Evolutionary conservation across 2,329 filamentous ascomycete genomes (phyloP).

Genomic region (Verticillium nubilum): DNA sequence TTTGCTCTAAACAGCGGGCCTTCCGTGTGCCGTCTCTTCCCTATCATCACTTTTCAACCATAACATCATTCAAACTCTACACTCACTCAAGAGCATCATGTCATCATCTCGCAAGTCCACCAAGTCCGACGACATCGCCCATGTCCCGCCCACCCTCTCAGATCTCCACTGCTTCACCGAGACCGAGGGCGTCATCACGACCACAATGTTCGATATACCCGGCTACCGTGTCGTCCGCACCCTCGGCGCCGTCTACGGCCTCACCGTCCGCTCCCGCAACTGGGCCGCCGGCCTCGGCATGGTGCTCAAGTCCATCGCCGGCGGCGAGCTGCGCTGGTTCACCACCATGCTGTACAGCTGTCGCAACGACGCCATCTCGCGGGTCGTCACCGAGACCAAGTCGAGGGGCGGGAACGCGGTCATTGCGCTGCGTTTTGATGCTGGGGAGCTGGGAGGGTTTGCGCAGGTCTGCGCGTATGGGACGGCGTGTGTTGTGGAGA

Average conservation of each 20-base stretch:
- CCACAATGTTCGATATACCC: slow-evolving; percentile 59
- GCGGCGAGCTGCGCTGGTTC: slow-evolving; percentile 55
- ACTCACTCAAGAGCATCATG: background rate
- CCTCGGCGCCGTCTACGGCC: slow-evolving; percentile 52
- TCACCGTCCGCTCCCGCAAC: slow-evolving; percentile 54
- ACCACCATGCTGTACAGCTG: slow-evolving; percentile 54
- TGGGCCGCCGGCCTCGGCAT: slow-evolving; percentile 50
- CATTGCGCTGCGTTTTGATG: slow-evolving; percentile 54
- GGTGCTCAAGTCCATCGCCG: slow-evolving; percentile 50
- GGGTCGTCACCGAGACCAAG: slow-evolving; percentile 52
- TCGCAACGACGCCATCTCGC: slow-evolving; percentile 52
- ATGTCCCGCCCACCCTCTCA: slow-evolving; percentile 33
- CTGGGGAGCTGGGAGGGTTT: slow-evolving; percentile 47
- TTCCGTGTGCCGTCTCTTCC: too few species aligned
- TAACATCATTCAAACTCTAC: background rate
- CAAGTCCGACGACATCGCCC: slow-evolving; percentile 21
- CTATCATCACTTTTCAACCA: too few species aligned
- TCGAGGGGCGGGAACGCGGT: slow-evolving; percentile 54
- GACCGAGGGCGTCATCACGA: slow-evolving; percentile 55
- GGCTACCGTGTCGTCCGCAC: slow-evolving; percentile 53
- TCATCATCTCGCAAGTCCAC: background rate
- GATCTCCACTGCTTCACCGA: slow-evolving; percentile 56
- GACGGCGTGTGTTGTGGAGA: slow-evolving; percentile 53
- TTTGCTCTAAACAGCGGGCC: too few species aligned
- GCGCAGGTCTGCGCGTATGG: slow-evolving; percentile 57